Evolutionary conservation across 2,329 filamentous ascomycete species (phyloP), one percentile per base, ranked within the genome.

Genomic region (Mollisia scopiformis): DNA sequence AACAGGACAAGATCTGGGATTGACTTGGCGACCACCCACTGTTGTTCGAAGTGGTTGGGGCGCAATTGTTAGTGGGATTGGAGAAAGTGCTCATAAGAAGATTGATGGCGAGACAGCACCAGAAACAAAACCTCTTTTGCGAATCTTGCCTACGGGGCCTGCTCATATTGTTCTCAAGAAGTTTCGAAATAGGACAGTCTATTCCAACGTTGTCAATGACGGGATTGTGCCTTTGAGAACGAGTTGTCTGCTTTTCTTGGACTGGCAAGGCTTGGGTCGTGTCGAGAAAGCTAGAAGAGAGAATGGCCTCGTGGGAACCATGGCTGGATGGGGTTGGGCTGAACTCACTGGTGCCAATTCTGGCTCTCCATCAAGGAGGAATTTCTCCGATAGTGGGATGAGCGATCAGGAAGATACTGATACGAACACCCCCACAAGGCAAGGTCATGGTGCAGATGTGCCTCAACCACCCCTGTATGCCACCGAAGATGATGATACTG

Each of bases 161-260:
- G 95, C 94, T 6, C 93, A 97, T 74, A 85, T 87, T 57, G 94
- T 93, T 1, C 78, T 98, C 41, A 88, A 90, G 72, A 92, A 91
- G 76, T 98, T 98, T 75, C 83, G 92, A 23, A 96, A 96, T 73
- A 84, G 94, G 16, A 98, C 95, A 0, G 82, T 97, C 1, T 98
- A 98, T 74, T 97, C 93, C 1, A 98, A 98, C 71, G 93, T 98
- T 13, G 94, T 98, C 68, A 98, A 98, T 72, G 94, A 98, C 76
- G 94, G 93, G 2, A 97, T 99, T 68, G 95, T 99, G 4, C 95
- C 95, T 2, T 79, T 99, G 33, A 87, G 95, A 23, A 99, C 95
- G 4, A 98, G 94, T 65, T 99, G 94, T 75, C 80, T 99, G n/a
- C 78, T 99, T 6, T 99, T 99, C 71, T 80, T 99, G 1, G 95